Evolutionary conservation across 225 moss, liverwort and hornwort species (phyloP).

Genomic region (Rhytidiadelphus loreus): DNA sequence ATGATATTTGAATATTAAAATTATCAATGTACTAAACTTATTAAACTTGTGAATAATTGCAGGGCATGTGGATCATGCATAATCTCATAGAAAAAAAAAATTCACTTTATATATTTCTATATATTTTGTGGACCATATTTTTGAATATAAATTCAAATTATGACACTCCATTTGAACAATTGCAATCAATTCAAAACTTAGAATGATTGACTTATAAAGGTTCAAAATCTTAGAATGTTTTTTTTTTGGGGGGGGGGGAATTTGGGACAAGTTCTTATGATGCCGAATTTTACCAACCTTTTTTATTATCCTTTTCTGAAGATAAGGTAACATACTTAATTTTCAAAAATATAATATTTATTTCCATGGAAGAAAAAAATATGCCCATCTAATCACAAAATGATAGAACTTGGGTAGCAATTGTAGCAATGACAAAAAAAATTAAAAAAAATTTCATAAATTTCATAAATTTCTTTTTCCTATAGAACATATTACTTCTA

Average conservation of each 20-base stretch:
- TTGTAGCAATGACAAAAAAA: background rate
- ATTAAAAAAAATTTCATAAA: background rate
- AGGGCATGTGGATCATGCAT: background rate
- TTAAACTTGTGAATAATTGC: background rate
- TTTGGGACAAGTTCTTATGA: fast-evolving
- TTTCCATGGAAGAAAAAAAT: too few relatives aligned
- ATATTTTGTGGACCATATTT: background rate
- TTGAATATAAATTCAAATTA: background rate
- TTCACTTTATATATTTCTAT: background rate
- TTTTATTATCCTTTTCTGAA: too few relatives aligned
- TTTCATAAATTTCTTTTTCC: background rate
- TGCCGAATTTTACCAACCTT: background rate
- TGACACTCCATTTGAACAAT: background rate
- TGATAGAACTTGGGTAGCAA: fast-evolving
- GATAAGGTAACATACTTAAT: fast-evolving
- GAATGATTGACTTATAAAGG: background rate
- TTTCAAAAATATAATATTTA: background rate
- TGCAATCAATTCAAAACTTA: background rate
- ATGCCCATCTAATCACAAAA: background rate
- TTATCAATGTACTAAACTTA: background rate
- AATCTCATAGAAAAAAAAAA: background rate
- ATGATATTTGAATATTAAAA: background rate
- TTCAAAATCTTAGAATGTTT: background rate
- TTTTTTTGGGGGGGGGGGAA: too few relatives aligned
- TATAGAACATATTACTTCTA: too few relatives aligned